Conservation (phyloP, 306 rosid genomes). For the Prunus campanulata region DNA sequence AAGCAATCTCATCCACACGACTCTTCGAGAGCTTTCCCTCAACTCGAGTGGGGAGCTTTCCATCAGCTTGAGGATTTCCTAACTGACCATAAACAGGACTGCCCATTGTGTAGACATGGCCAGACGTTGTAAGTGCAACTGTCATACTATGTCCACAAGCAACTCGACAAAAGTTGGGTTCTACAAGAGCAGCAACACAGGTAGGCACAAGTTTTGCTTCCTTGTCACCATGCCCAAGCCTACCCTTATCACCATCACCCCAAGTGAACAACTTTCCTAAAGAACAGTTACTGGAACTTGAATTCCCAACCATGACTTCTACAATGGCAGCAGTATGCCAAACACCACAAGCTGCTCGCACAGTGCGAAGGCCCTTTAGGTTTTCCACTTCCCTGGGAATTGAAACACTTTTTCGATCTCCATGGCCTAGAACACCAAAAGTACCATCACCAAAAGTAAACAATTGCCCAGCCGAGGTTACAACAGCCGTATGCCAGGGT, state of each 20-base stretch:
- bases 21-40: conserved; percentile 85
- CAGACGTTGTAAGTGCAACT: conserved; percentile 83
- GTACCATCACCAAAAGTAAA: conserved; percentile 98
- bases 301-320: conserved; percentile 95
- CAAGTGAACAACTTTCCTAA: conserved; percentile 96
- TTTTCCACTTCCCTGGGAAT: conserved; percentile 97
- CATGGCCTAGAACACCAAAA: conserved; percentile 97
- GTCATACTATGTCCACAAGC: conserved; percentile 96
- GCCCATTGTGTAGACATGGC: conserved; percentile 93
- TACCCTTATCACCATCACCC: conserved; percentile 99
- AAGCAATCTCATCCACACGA: conserved; percentile 94
- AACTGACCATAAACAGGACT: conserved; percentile 97
- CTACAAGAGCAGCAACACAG: conserved; percentile 92
- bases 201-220: conserved; percentile 98
- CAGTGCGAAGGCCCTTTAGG: conserved; percentile 93
- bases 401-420: conserved; percentile 70
- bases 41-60: conserved; percentile 72
- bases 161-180: conserved; percentile 87
- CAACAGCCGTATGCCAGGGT: conserved; percentile 98
- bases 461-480: conserved; percentile 94
- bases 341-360: conserved; percentile 96
- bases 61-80: conserved; percentile 89
- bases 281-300: conserved; percentile 90
- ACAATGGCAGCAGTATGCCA: conserved; percentile 99
- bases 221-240: conserved; percentile 97